Evolutionary conservation across 306 rosid species (phyloP).

Genomic region (Dalbergia cochinchinensis): DNA sequence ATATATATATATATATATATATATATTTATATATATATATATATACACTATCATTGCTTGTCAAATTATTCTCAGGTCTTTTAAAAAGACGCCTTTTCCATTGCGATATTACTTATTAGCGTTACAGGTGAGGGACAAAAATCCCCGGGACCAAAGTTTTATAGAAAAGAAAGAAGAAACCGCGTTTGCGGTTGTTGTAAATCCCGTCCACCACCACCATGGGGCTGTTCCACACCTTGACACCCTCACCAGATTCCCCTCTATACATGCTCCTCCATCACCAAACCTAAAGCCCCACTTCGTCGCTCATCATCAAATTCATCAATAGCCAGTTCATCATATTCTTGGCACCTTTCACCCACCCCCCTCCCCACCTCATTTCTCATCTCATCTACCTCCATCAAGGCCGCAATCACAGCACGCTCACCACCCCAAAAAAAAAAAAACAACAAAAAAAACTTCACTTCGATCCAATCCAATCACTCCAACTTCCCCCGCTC

Average conservation of each 20-base stretch:
- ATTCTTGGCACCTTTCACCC: conserved; percentile 16
- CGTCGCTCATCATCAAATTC: background rate
- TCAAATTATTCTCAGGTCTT: no score
- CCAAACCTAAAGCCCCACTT: background rate
- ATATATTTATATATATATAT: no score
- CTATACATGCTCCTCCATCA: background rate
- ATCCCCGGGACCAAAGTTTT: background rate
- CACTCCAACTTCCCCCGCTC: background rate
- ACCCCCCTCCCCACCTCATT: conserved; percentile 12
- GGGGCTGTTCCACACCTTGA: background rate
- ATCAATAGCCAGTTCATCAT: background rate
- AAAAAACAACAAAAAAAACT: no score
- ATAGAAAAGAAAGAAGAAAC: conserved; percentile 22
- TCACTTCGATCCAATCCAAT: conserved; percentile 48
- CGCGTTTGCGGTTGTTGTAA: conserved; percentile 53
- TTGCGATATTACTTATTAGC: background rate
- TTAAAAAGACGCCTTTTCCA: no score
- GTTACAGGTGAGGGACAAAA: background rate
- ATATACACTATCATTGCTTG: no score
- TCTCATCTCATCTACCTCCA: conserved; percentile 12
- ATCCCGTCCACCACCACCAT: conserved; percentile 28
- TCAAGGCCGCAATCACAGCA: conserved; percentile 37
- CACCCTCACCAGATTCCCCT: background rate
- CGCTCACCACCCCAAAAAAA: background rate
- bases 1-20: no score